Percentiles rank a stretch among this genome's conserved stretches.
These are phyloP conservation scores for Hymenoscyphus infarciens DNA, from an alignment of 2,329 filamentous ascomycete species.

Conservation along the genomic window DNA sequence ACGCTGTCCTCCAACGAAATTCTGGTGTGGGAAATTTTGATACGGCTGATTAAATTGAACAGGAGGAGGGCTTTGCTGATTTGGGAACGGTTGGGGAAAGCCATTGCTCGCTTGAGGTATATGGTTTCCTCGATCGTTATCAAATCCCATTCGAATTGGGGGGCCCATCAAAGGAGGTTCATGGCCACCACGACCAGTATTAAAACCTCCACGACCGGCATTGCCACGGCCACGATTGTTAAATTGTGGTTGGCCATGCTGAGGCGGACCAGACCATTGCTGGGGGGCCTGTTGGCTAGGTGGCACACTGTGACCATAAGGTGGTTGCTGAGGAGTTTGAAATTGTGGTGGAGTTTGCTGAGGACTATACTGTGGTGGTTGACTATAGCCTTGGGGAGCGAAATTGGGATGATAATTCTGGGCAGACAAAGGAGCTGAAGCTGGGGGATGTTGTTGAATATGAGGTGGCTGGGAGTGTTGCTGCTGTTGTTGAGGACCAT, in stretches of 20 bases:
- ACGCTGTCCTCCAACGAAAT: slow-evolving; percentile 35
- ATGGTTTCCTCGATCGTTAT: slow-evolving; percentile 42
- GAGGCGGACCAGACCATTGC: slow-evolving; percentile 23
- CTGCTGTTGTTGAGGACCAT: slow-evolving; percentile 26
- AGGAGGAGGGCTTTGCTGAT: slow-evolving; percentile 33
- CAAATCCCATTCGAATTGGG: slow-evolving; percentile 53
- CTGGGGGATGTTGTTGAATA: slow-evolving; percentile 32
- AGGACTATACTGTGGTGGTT: slow-evolving; percentile 38
- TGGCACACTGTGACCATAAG: slow-evolving; percentile 37
- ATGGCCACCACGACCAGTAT: slow-evolving; percentile 42
- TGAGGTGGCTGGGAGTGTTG: slow-evolving; percentile 35
- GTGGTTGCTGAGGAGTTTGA: slow-evolving; percentile 29
- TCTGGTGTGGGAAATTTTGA: slow-evolving; percentile 40
- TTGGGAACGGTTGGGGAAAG: slow-evolving; percentile 38
- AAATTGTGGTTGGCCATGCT: slow-evolving; percentile 39
- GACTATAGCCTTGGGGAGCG: slow-evolving; percentile 51
- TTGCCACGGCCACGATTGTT: slow-evolving; percentile 28
- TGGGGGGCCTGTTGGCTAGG: slow-evolving; percentile 35
- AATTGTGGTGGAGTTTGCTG: slow-evolving; percentile 33
- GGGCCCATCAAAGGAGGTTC: slow-evolving; percentile 49
- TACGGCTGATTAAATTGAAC: slow-evolving; percentile 35
- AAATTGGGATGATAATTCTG: slow-evolving; percentile 59
- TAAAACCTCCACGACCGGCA: slow-evolving; percentile 35
- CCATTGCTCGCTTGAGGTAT: slow-evolving; percentile 44
- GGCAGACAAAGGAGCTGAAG: slow-evolving; percentile 45